A percentile compares a stretch with the other conserved stretches of the same genome.
Evolutionary conservation across 352 stramenopile species (phyloP).

Genomic region (Globisporangium apiculatum): DNA sequence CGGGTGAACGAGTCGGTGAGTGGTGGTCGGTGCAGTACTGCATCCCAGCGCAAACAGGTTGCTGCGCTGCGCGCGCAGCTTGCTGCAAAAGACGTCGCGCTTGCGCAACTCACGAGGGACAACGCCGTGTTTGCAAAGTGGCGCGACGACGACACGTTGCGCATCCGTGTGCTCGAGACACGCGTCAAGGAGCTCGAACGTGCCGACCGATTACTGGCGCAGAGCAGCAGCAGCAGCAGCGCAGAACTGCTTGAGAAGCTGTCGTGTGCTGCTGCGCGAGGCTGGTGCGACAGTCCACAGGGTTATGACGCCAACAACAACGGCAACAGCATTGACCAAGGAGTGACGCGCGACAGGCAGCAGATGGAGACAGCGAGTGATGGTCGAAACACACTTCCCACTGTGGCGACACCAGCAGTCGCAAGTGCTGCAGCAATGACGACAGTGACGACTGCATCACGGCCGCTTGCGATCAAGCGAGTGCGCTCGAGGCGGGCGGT

Average conservation of each 20-base stretch:
- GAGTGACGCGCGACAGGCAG: too few species aligned
- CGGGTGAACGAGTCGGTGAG: constrained; percentile 58
- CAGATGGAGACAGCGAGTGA: too few species aligned
- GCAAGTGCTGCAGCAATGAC: not conserved
- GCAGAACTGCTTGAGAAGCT: too few species aligned
- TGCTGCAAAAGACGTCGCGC: constrained; percentile 64
- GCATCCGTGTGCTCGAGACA: constrained; percentile 42
- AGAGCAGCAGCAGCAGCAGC: too few species aligned
- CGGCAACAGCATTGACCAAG: too few species aligned
- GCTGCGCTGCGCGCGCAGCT: constrained; percentile 21
- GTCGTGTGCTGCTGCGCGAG: too few species aligned
- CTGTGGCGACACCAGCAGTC: not conserved
- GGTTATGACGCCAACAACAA: too few species aligned
- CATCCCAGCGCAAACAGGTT: constrained; percentile 23
- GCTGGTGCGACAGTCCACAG: too few species aligned
- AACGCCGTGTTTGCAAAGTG: constrained; percentile 56
- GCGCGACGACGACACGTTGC: constrained; percentile 48
- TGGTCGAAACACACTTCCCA: too few species aligned
- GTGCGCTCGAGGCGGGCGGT: constrained; percentile 4
- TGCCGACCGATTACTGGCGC: not conserved
- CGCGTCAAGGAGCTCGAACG: constrained; percentile 36
- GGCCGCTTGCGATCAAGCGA: not conserved
- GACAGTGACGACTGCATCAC: not conserved
- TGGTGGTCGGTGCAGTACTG: constrained; percentile 5
- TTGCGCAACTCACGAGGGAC: constrained; percentile 41